These are phyloP conservation scores for Castanopsis chinensis DNA, from an alignment of 306 rosid genomes.

Conservation along the genomic window DNA sequence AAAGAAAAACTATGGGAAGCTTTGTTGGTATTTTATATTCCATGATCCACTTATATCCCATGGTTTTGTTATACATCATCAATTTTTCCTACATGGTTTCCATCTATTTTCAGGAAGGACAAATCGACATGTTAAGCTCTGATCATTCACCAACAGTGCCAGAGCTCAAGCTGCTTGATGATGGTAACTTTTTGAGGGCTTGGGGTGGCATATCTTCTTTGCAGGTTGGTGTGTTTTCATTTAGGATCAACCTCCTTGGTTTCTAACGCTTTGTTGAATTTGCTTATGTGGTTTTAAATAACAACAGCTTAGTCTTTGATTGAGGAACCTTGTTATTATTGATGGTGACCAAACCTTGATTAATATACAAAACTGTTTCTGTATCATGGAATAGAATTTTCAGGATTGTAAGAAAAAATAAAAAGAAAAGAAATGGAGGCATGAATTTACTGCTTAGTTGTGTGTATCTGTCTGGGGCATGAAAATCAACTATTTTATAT, in stretches of 20 bases:
- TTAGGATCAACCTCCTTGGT: conserved; percentile 2
- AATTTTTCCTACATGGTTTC: not conserved
- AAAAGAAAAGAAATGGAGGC: not conserved
- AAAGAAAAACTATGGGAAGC: conserved; percentile 81
- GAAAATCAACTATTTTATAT: not conserved
- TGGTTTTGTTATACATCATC: not conserved
- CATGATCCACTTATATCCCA: not conserved
- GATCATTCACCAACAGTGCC: conserved; percentile 95
- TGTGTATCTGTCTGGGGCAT: not conserved
- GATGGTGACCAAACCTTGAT: too few species aligned
- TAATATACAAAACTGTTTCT: not conserved
- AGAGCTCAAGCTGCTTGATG: conserved; percentile 75
- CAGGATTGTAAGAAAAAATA: not conserved
- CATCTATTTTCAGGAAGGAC: conserved; percentile 61
- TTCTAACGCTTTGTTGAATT: not conserved
- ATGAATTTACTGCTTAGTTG: not conserved
- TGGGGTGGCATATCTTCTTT: conserved; percentile 96
- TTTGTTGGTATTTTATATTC: conserved; percentile 48
- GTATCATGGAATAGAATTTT: not conserved
- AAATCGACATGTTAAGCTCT: conserved; percentile 75
- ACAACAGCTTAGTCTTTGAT: not conserved
- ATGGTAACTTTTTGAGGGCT: conserved; percentile 83
- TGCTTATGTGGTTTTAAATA: conserved; percentile 3
- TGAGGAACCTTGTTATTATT: not conserved
- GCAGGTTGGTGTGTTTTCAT: conserved; percentile 55